Conservation (phyloP, 495 filamentous ascomycete genomes). For the Aspergillus olivimuriae region DNA sequence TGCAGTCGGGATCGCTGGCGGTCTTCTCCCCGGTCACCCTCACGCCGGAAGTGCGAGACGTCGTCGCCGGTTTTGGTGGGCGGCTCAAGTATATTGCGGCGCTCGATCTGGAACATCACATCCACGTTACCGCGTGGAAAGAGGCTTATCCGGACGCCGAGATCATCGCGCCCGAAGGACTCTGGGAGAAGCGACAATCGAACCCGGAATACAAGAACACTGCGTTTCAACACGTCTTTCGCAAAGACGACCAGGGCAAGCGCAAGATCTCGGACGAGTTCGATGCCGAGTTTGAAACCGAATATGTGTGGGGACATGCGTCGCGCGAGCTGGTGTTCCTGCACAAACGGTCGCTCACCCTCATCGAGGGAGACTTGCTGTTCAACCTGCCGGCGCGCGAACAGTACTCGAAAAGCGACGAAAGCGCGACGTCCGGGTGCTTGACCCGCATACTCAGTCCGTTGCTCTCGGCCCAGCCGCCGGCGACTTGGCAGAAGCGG, state of each 20-base stretch:
- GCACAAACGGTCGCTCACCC: conserved; percentile 70
- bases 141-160: conserved; percentile 68
- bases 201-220: conserved; percentile 60
- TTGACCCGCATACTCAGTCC: conserved; percentile 56
- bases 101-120: conserved; percentile 86
- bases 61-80: conserved; percentile 58
- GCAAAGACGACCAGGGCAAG: conserved; percentile 42
- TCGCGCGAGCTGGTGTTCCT: conserved; percentile 85
- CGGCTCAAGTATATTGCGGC: conserved; percentile 79
- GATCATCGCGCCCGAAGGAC: conserved; percentile 77
- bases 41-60: conserved; percentile 67
- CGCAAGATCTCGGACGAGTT: conserved; percentile 67
- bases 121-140: conserved; percentile 80
- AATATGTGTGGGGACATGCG: conserved; percentile 72
- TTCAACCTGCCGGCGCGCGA: conserved; percentile 88
- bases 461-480: conserved; percentile 49
- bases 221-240: conserved; percentile 64
- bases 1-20: conserved; percentile 69
- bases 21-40: conserved; percentile 88
- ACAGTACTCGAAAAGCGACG: conserved; percentile 67
- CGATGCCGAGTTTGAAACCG: conserved; percentile 76
- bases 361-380: conserved; percentile 88
- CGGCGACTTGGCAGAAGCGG: conserved; percentile 68
- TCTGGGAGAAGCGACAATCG: conserved; percentile 74
- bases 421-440: conserved; percentile 47